phyloP scores from a whole-genome alignment of 2,329 filamentous ascomycete species.

The Cladophialophora psammophila region DNA sequence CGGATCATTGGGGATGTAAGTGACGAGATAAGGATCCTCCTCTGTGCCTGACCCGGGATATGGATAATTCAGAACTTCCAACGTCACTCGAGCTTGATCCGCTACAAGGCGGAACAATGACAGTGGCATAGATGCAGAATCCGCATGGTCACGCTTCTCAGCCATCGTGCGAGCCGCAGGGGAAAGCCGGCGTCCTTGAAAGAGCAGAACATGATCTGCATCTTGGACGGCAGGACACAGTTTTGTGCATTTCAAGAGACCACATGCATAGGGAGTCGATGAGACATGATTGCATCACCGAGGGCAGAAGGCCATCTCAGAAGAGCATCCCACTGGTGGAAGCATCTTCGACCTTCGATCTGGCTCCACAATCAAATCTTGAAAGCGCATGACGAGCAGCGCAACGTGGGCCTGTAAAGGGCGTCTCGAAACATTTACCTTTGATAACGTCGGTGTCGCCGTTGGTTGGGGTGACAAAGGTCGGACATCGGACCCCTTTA shows the following conservation, averaged over 20 bases:
- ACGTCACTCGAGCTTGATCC: slow-evolving; percentile 65
- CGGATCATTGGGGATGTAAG: slow-evolving; percentile 71
- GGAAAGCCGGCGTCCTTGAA: not conserved
- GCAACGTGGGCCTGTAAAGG: not conserved
- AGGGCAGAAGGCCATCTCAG: not conserved
- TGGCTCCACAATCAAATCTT: slow-evolving; percentile 1
- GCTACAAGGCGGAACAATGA: slow-evolving; percentile 61
- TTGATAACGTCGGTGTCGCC: not conserved
- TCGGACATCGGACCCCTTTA: not conserved
- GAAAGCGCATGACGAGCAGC: not conserved
- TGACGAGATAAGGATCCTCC: slow-evolving; percentile 72
- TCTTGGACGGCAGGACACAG: not conserved
- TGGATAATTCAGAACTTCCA: slow-evolving; percentile 62
- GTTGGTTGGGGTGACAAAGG: not conserved
- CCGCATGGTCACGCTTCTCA: slow-evolving; percentile 28
- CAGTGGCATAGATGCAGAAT: slow-evolving; percentile 22
- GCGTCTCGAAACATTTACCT: not conserved
- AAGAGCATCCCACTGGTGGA: not conserved
- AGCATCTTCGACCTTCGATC: not conserved
- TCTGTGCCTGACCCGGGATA: slow-evolving; percentile 70
- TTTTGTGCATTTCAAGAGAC: not conserved
- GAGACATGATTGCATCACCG: slow-evolving; percentile 7
- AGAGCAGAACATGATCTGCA: not conserved
- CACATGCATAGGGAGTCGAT: not conserved
- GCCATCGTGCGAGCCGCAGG: slow-evolving; percentile 15